Evolutionary conservation across 768 basidiomycete genomes (phyloP).

Genomic region (Collybia mongolica): DNA sequence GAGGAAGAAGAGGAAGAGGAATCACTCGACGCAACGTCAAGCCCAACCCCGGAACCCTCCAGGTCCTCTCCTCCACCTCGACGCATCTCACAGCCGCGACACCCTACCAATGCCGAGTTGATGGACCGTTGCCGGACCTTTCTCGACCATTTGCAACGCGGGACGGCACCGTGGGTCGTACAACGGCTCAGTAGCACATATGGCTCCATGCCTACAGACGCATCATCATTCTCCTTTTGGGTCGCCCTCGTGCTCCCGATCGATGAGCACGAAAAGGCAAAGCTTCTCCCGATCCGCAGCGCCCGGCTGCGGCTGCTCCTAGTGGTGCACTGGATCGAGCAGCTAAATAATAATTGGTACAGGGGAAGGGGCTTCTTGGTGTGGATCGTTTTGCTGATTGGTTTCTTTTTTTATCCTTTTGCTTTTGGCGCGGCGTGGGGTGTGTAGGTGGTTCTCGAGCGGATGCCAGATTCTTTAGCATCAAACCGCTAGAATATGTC

Average conservation of each 20-base stretch:
- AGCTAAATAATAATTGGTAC: slow-evolving; percentile 52
- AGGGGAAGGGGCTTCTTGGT: slow-evolving; percentile 21
- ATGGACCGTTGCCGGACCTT: slow-evolving; percentile 44
- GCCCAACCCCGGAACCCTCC: background rate
- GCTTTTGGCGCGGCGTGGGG: slow-evolving; percentile 1
- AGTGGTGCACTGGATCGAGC: slow-evolving; percentile 94
- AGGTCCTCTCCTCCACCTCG: slow-evolving; percentile 7
- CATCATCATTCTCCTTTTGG: slow-evolving; percentile 81
- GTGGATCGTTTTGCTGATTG: slow-evolving; percentile 26
- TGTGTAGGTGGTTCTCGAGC: slow-evolving; percentile 70
- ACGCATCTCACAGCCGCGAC: slow-evolving; percentile 13
- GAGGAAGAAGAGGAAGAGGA: slow-evolving; percentile 24
- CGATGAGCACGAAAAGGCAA: slow-evolving; percentile 86
- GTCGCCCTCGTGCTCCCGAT: slow-evolving; percentile 89
- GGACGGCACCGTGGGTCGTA: slow-evolving; percentile 91
- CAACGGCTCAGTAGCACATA: slow-evolving; percentile 81
- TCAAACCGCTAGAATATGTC: no score
- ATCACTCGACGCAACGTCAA: no score
- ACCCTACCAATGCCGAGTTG: slow-evolving; percentile 50
- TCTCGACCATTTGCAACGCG: slow-evolving; percentile 47
- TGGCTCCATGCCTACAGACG: slow-evolving; percentile 74
- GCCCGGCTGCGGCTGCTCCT: slow-evolving; percentile 77
- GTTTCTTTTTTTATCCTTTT: slow-evolving; percentile 18
- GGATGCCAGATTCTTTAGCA: slow-evolving; percentile 54
- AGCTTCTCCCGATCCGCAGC: slow-evolving; percentile 79